A percentile compares a stretch with the other conserved stretches of the same genome.
phyloP scores from a whole-genome alignment of 1,139 yeast species.

The Eremothecium coryli region DNA sequence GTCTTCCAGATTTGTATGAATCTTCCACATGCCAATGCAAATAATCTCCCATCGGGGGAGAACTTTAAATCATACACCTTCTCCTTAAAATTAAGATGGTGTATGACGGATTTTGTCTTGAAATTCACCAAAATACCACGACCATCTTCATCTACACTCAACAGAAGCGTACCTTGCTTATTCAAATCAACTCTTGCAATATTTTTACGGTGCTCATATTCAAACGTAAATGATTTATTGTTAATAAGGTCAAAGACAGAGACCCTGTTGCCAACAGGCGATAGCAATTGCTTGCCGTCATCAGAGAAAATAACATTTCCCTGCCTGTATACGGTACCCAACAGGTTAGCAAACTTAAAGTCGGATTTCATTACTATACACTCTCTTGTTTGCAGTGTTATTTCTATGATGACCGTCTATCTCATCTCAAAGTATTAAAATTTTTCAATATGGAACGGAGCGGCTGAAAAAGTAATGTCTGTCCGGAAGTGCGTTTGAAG shows the following conservation, averaged over 20 bases:
- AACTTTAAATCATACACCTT: slow-evolving; percentile 65
- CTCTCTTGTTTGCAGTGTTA: slow-evolving; percentile 1
- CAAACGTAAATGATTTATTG: slow-evolving; percentile 80
- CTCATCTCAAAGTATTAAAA: slow-evolving; percentile 14
- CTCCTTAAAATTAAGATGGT: slow-evolving; percentile 88
- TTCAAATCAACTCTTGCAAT: slow-evolving; percentile 73
- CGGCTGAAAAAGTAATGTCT: too few relatives aligned
- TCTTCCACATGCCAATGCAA: slow-evolving; percentile 78
- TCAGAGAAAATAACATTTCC: slow-evolving; percentile 84
- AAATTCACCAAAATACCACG: slow-evolving; percentile 87
- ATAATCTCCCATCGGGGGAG: slow-evolving; percentile 80
- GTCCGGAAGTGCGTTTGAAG: too few relatives aligned
- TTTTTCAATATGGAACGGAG: too few relatives aligned
- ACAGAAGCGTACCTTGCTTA: slow-evolving; percentile 65
- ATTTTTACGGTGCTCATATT: slow-evolving; percentile 86
- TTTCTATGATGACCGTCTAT: slow-evolving; percentile 17
- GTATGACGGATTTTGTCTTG: slow-evolving; percentile 75
- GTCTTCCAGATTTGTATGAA: slow-evolving; percentile 92
- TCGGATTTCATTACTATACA: slow-evolving; percentile 41
- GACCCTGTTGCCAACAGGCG: slow-evolving; percentile 94
- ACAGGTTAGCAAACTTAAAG: slow-evolving; percentile 66
- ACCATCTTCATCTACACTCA: slow-evolving; percentile 90
- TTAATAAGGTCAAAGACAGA: slow-evolving; percentile 78
- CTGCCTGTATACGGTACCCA: slow-evolving; percentile 90
- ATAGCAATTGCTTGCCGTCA: slow-evolving; percentile 73